These are phyloP conservation scores for Fusarium tjaetaba DNA, from an alignment of 2,329 filamentous ascomycete genomes.

Conservation along the genomic window DNA sequence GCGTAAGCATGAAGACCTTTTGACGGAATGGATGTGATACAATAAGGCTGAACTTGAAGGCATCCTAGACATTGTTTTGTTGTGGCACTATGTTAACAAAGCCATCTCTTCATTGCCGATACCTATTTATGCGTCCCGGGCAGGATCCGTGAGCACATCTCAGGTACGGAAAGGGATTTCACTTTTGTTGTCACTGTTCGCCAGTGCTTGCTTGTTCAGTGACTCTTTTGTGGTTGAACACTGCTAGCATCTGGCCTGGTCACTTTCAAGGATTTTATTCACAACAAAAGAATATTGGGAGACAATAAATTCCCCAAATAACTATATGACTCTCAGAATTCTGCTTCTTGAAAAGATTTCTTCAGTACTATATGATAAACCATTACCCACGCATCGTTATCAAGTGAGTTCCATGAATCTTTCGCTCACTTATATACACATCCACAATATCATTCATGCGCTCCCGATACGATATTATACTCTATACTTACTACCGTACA, in stretches of 20 bases:
- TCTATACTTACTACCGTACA: not conserved
- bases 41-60: not conserved
- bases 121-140: not conserved
- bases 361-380: not conserved
- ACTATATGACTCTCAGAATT: not conserved
- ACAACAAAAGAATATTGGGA: slow-evolving; percentile 1
- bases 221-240: not conserved
- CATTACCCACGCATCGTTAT: not conserved
- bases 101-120: not conserved
- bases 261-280: not conserved
- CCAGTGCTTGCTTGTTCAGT: not conserved
- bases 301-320: not conserved
- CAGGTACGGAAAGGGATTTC: not conserved
- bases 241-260: not conserved
- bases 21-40: not conserved
- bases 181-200: not conserved
- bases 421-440: not conserved
- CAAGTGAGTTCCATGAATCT: slow-evolving; percentile 1
- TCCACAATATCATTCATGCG: not conserved
- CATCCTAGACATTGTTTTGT: not conserved
- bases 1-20: not conserved
- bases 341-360: not conserved
- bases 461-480: not conserved
- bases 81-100: not conserved
- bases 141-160: not conserved